Base-by-base conservation (phyloP, 106 monocot species). In the Apostasia ramifera region DNA sequence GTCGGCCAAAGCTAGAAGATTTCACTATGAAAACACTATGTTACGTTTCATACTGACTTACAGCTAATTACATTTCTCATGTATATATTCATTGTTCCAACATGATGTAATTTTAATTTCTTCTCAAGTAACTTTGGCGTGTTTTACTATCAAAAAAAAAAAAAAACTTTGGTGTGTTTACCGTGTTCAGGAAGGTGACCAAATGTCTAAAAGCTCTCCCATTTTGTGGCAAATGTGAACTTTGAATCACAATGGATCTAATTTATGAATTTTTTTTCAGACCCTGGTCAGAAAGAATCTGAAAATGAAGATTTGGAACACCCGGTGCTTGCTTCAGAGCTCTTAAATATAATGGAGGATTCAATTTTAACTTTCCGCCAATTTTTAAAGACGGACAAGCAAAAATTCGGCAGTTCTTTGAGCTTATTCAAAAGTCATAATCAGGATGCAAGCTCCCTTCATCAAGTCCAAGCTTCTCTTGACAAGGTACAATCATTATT, bases 331-430 rank as follows among this genome's bases (percentile, higher is more conserved):
- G 85, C 85, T 2, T 3, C 75, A 55, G 82, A 95, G 14, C 77
- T 95, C 41, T 61, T 81, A 53, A 86, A 80, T n/a, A 57, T 82
- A 66, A 59, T 95, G 58, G 81, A 81, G 72, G 83, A 85, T 42
- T 83, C 85, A 12, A 88, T 95, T 49, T 59, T 91, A 40, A 84
- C 91, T 70, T 91, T 95, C 67, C 75, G 77, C 42, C 71, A 62
- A 67, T 88, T 95, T 65, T 45, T 95, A 61, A 91, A 88, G 67
- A 81, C 44, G 59, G 94, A 91, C 67, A 88, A 86, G 80, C 80
- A 77, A 54, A 91, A 83, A 58, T 73, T 71, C 37, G 53, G 37
- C 45, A 51, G 78, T 68, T 7, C 56, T 44, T 66, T 76, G 45
- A 65, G 51, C 52, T 75, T 83, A 49, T 77, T 88, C 73, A 74